Percentiles rank a stretch among this genome's conserved stretches.
phyloP scores from a whole-genome alignment of 345 rosid genomes.

The Lepidium didymum region DNA sequence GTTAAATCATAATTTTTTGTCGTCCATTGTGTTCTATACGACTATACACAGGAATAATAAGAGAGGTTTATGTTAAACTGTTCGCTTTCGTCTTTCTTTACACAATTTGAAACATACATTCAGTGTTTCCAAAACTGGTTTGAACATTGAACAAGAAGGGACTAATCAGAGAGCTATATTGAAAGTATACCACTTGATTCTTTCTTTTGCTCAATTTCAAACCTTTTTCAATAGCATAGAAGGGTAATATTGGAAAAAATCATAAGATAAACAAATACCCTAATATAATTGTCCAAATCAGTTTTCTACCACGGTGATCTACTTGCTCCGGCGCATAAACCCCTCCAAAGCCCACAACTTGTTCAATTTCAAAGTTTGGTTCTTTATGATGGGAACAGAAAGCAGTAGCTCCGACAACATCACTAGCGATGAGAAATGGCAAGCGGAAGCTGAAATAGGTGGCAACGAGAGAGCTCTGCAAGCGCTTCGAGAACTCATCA shows the following conservation, averaged over 20 bases:
- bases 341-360: not conserved
- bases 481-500: slow-evolving; percentile 77
- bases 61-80: not conserved
- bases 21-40: not conserved
- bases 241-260: slow-evolving; percentile 6
- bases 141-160: not conserved
- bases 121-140: not conserved
- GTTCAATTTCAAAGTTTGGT: not conserved
- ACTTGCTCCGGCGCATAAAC: slow-evolving; percentile 3
- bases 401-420: slow-evolving; percentile 13
- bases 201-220: not conserved
- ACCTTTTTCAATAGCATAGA: not conserved
- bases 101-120: not conserved
- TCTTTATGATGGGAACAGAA: slow-evolving; percentile 11
- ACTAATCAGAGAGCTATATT: not conserved
- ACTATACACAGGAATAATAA: not conserved
- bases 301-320: not conserved
- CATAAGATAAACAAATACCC: not conserved
- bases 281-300: not conserved
- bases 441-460: slow-evolving; percentile 71
- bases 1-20: not conserved
- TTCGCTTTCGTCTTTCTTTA: not conserved
- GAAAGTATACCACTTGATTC: not conserved
- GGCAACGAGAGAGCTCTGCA: slow-evolving; percentile 74
- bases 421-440: slow-evolving; percentile 32